Base-by-base conservation (phyloP, 495 filamentous ascomycete species). In the Articulospora tetracladia region DNA sequence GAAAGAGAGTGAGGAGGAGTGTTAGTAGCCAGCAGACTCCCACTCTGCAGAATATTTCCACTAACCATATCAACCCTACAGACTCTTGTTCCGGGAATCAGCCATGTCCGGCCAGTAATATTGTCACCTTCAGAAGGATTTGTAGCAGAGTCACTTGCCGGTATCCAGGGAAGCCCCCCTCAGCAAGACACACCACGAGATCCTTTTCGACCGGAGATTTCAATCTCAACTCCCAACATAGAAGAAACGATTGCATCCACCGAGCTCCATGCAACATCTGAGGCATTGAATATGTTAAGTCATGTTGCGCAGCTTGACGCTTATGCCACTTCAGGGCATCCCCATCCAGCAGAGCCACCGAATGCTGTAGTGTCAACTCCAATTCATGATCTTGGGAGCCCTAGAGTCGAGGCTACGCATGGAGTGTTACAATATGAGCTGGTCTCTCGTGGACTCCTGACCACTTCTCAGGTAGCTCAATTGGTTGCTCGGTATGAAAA, bases 401-500 rank as follows among this genome's bases (percentile, higher is more conserved):
- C 15, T 23, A 22, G 34, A 49, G 22, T 46, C 13, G 39, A 46
- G n/a, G 51, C 20, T 27, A 50, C 15, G 22, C 39, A 44, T n/a
- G 30, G 17, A 30, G 20, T 30, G 3, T 22, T 76, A 32, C 73
- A 77, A 0, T 85, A 86, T 58, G 70, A 72, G 10, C 70, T 85
- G 3, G 76, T 85, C 2, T 75, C 79, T 24, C 72, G 77, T 28
- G 77, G 80, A 2, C 72, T 72, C 12, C 68, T 86, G 12, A 73
- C 78, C 36, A 67, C 78, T 1, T 71, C 68, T 17, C 77, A 75
- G 6, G 74, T 85, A 15, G 78, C 74, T 67, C 72, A 80, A 44
- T 63, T 86, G 57, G 71, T 86, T 36, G 68, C 70, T 19, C 77
- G 80, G 36, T 86, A 82, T 50, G 76, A 74, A 17, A 72, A 15